These are phyloP conservation scores for Lepidium didymum DNA, from an alignment of 345 rosid species.

Conservation along the genomic window DNA sequence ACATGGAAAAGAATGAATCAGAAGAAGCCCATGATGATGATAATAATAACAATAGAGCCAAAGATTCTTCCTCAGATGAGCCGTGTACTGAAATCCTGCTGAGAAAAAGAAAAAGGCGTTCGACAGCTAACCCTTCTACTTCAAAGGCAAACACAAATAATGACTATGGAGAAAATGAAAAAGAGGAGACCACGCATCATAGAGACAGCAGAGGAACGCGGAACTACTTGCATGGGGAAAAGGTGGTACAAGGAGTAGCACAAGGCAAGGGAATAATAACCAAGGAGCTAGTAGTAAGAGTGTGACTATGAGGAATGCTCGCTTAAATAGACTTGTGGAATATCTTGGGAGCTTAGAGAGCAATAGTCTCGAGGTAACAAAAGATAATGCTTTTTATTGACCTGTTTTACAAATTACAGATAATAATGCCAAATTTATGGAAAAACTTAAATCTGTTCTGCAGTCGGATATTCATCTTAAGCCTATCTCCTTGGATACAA, in stretches of 20 bases:
- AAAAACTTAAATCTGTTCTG: constrained; percentile 15
- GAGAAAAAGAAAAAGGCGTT: constrained; percentile 47
- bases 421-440: background rate
- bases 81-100: constrained; percentile 40
- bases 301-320: constrained; percentile 48
- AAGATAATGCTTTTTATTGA: background rate
- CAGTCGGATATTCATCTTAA: constrained; percentile 63
- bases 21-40: constrained; percentile 65
- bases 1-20: constrained; percentile 47
- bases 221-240: constrained; percentile 90
- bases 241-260: constrained; percentile 83
- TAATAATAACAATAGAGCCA: constrained; percentile 48
- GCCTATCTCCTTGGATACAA: constrained; percentile 60
- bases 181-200: constrained; percentile 36
- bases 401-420: background rate
- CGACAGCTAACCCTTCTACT: constrained; percentile 47
- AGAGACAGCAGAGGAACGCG: constrained; percentile 55
- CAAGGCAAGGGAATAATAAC: constrained; percentile 60
- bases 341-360: constrained; percentile 61
- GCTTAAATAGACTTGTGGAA: constrained; percentile 64
- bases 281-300: constrained; percentile 45
- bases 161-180: constrained; percentile 41
- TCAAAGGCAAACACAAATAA: constrained; percentile 51
- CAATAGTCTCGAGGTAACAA: constrained; percentile 54
- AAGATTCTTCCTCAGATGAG: constrained; percentile 82